phyloP scores from a whole-genome alignment of 2,329 filamentous ascomycete genomes.

The Aspergillus tanneri region DNA sequence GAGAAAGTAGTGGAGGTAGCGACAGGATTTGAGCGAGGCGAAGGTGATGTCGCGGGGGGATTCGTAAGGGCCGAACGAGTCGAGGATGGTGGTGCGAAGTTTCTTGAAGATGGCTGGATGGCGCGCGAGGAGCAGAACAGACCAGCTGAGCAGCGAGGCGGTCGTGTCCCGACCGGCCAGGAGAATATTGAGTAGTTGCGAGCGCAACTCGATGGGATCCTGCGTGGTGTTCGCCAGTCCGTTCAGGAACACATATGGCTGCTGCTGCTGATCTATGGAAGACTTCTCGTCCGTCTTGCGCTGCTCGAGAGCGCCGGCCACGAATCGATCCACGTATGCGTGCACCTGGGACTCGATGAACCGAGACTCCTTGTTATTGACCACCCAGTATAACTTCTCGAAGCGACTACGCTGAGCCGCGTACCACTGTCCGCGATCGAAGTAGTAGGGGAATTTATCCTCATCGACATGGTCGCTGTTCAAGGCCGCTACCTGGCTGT shows the following conservation, averaged over 20 bases:
- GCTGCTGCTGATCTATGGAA: constrained; percentile 27
- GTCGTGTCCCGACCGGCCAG: constrained; percentile 57
- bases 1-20: constrained; percentile 38
- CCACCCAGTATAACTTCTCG: constrained; percentile 24
- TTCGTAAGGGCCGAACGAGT: constrained; percentile 21
- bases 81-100: constrained; percentile 18
- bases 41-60: constrained; percentile 37
- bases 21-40: constrained; percentile 42
- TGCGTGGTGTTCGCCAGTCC: constrained; percentile 48
- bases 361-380: constrained; percentile 22
- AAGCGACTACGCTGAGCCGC: constrained; percentile 26
- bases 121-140: constrained; percentile 23
- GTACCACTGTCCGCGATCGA: constrained; percentile 36
- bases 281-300: constrained; percentile 17
- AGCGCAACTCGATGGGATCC: constrained; percentile 50
- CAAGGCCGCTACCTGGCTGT: constrained; percentile 46
- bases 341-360: constrained; percentile 14
- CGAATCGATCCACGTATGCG: constrained; percentile 24
- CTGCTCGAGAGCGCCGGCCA: constrained; percentile 21
- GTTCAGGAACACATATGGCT: constrained; percentile 51
- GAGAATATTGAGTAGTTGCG: constrained; percentile 53
- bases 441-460: constrained; percentile 40
- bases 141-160: constrained; percentile 46
- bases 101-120: constrained; percentile 18
- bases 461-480: constrained; percentile 37